Conservation (phyloP, 257 asterid genomes). For the Nemophila menziesii region DNA sequence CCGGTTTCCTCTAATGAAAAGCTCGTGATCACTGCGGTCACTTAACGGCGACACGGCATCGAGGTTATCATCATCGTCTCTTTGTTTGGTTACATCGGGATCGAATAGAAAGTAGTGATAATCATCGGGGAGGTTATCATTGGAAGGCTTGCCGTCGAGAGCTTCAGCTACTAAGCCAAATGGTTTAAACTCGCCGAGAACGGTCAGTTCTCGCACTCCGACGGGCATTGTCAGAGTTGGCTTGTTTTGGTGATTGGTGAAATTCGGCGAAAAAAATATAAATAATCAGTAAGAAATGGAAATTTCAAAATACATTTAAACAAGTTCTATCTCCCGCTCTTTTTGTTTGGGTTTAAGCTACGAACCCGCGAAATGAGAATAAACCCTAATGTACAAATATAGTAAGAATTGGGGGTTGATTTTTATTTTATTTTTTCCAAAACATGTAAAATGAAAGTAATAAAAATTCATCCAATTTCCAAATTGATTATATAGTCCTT, state of each 20-base stretch:
- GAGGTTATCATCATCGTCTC: slow-evolving; percentile 31
- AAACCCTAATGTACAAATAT: slow-evolving; percentile 10
- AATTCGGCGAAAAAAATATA: neutral
- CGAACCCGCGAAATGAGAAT: neutral
- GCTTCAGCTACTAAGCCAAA: slow-evolving; percentile 69
- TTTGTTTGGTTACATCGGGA: slow-evolving; percentile 43
- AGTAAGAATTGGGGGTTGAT: no score
- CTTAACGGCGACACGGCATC: slow-evolving; percentile 26
- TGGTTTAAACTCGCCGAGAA: slow-evolving; percentile 58
- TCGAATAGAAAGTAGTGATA: slow-evolving; percentile 59
- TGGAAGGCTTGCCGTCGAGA: slow-evolving; percentile 42
- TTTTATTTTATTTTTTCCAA: no score
- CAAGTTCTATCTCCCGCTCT: slow-evolving; percentile 34
- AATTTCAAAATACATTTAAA: neutral
- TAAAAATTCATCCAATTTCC: no score
- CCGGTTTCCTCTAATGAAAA: slow-evolving; percentile 58
- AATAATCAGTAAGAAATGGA: neutral
- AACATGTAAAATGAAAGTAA: no score
- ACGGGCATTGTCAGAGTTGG: slow-evolving; percentile 27
- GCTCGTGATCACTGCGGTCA: slow-evolving; percentile 64
- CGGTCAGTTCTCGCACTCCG: slow-evolving; percentile 57
- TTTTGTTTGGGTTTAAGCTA: slow-evolving; percentile 12
- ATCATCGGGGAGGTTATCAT: slow-evolving; percentile 15
- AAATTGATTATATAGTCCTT: no score
- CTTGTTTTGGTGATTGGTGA: slow-evolving; percentile 6